Base-by-base conservation (phyloP, 768 basidiomycete species). In the Suillus hirtellus region DNA sequence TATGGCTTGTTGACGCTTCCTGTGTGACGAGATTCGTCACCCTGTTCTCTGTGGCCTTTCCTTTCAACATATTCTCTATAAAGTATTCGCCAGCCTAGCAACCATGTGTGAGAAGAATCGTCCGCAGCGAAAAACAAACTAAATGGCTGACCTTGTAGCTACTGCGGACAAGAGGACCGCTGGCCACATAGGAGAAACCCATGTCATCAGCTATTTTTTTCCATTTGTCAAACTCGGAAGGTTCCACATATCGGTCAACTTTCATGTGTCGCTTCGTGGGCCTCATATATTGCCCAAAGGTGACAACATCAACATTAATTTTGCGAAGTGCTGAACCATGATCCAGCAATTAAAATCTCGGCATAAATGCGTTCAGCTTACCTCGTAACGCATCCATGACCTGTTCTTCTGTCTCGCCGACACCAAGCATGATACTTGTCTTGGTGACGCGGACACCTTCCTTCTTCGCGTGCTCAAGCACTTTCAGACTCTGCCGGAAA, bases 261-360 rank as follows among this genome's bases (percentile, higher is more conserved):
- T 99, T 99, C 97, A 99, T 99, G 77, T 99, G 97, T 35, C 89
- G 86, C 76, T 99, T 99, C 10, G 97, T 98, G 8, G 97, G 97
- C 56, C 97, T 90, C 97, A 99, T 99, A 76, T 99, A 99, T 78
- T 99, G 97, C 2, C 97, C 97, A 73, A 99, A 99, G 2, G 97
- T 99, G 35, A 99, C 95, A 7, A 99, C 96, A 71, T 99, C 96
- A 52, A 99, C 96, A 67, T 94, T 84, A 53, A 87, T 80, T 67
- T 88, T 89, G 50, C 96, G 89, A 8, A 99, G 83, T 66, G 96
- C 97, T 99, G 73, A 53, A 43, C 11, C 4, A 40, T 27, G 10
- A 42, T 42, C 31, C 17, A 58, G 6, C 9, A 8, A 27, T 19
- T 27, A 42, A 42, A 19, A 42, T 11, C 38, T 56, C 19, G 17